A percentile compares a stretch with the other conserved stretches of the same genome.
These are phyloP conservation scores for Aspergillus alliaceus DNA, from an alignment of 2,329 filamentous ascomycete species.

Conservation along the genomic window DNA sequence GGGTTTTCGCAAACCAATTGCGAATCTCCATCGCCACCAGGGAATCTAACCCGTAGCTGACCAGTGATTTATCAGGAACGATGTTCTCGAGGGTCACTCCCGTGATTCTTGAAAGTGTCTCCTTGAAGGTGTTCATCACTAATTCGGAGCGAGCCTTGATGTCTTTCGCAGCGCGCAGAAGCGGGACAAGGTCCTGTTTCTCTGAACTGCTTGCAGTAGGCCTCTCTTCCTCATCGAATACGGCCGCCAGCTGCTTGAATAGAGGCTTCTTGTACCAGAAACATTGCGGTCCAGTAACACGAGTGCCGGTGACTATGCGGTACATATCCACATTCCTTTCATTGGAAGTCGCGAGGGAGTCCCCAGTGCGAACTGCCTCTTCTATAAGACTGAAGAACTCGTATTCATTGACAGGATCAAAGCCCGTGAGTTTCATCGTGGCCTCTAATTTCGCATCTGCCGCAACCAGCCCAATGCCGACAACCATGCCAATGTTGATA, in stretches of 20 bases:
- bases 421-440: not conserved
- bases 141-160: not conserved
- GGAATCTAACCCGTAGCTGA: slow-evolving; percentile 2
- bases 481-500: not conserved
- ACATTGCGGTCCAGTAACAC: no score
- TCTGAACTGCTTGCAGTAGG: not conserved
- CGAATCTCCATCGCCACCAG: slow-evolving; percentile 3
- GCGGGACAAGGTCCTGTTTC: not conserved
- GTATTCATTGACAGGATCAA: slow-evolving; percentile 1
- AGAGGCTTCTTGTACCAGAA: not conserved
- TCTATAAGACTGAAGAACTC: slow-evolving; percentile 4
- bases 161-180: not conserved
- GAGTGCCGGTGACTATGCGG: no score
- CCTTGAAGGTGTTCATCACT: not conserved
- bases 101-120: not conserved
- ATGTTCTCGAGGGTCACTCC: not conserved
- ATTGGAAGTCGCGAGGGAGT: no score
- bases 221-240: not conserved
- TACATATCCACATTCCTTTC: no score
- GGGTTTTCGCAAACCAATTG: slow-evolving; percentile 1
- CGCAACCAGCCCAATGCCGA: not conserved
- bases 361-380: slow-evolving; percentile 2
- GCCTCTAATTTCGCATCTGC: not conserved
- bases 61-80: not conserved
- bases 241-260: not conserved